These are phyloP conservation scores for Dionaea muscipula DNA, from an alignment of 179 eudicot species.

Conservation along the genomic window DNA sequence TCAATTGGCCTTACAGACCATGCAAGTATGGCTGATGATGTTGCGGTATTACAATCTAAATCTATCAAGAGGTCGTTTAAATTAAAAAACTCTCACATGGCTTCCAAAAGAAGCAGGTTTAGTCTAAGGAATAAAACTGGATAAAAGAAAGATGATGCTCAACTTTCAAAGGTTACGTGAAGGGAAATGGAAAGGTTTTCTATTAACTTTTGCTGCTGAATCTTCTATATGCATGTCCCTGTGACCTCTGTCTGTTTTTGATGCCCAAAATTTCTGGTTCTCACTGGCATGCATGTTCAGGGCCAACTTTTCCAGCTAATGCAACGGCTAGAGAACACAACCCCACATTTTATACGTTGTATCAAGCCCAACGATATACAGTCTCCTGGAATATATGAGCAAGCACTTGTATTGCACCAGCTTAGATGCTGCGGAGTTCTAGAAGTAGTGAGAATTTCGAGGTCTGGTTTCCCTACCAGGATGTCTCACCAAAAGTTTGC, in stretches of 20 bases:
- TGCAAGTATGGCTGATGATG: too few relatives aligned
- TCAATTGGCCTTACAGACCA: too few relatives aligned
- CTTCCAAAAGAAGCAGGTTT: too few relatives aligned
- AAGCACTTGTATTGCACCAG: slow-evolving; percentile 77
- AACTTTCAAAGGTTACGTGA: too few relatives aligned
- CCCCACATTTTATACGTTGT: slow-evolving; percentile 96
- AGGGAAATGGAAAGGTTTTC: too few relatives aligned
- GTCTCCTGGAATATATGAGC: slow-evolving; percentile 73
- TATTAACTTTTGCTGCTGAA: too few relatives aligned
- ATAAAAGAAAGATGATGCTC: too few relatives aligned
- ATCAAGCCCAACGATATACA: slow-evolving; percentile 90
- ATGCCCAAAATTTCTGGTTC: background rate
- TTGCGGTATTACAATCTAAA: too few relatives aligned
- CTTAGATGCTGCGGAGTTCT: slow-evolving; percentile 93
- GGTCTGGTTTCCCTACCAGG: slow-evolving; percentile 92
- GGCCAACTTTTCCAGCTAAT: slow-evolving; percentile 92
- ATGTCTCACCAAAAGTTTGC: slow-evolving; percentile 93
- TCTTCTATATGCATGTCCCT: too few relatives aligned
- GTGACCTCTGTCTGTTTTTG: background rate
- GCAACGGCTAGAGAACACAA: slow-evolving; percentile 89
- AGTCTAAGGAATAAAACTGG: too few relatives aligned
- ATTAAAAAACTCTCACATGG: too few relatives aligned
- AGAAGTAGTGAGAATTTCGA: slow-evolving; percentile 95
- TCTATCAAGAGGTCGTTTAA: too few relatives aligned
- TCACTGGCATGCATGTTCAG: slow-evolving; percentile 24